Evolutionary conservation across 225 moss, liverwort and hornwort genomes (phyloP).

Genomic region (Straminergon stramineum): DNA sequence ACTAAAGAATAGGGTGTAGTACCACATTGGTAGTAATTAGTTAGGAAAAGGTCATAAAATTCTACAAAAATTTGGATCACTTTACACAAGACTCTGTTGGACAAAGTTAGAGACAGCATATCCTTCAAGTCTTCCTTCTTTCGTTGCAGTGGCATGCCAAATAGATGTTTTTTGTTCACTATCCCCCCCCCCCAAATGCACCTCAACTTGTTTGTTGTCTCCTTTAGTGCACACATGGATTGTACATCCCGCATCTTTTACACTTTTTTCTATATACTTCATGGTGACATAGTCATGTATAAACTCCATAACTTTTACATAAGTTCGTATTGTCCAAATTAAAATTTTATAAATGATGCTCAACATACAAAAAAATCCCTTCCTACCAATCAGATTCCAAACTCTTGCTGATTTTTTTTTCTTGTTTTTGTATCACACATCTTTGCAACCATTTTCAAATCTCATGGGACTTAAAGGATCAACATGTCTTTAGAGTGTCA

Average conservation of each 20-base stretch:
- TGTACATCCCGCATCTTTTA: not conserved
- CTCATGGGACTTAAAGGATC: not conserved
- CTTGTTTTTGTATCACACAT: not conserved
- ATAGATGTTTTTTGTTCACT: not conserved
- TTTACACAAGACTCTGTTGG: not conserved
- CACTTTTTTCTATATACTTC: not conserved
- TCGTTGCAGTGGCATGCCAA: fast-evolving
- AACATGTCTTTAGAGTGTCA: not conserved
- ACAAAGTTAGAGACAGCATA: not conserved
- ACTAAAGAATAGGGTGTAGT: not conserved
- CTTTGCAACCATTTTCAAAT: not conserved
- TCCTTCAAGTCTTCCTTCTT: not conserved
- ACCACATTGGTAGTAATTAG: not conserved
- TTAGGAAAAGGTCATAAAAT: not conserved
- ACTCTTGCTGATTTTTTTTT: not conserved
- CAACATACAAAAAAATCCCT: not conserved
- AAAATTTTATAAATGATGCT: not conserved
- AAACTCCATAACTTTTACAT: not conserved
- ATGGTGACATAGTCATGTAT: not conserved
- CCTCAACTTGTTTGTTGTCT: no score
- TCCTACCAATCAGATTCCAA: not conserved
- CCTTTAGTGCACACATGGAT: not conserved
- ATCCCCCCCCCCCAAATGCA: fast-evolving
- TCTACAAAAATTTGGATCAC: not conserved
- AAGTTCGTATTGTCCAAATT: not conserved